Evolutionary conservation across 2,329 filamentous ascomycete genomes (phyloP), one percentile per base, ranked within the genome.

Genomic region (Ophiostoma pallidulum): DNA sequence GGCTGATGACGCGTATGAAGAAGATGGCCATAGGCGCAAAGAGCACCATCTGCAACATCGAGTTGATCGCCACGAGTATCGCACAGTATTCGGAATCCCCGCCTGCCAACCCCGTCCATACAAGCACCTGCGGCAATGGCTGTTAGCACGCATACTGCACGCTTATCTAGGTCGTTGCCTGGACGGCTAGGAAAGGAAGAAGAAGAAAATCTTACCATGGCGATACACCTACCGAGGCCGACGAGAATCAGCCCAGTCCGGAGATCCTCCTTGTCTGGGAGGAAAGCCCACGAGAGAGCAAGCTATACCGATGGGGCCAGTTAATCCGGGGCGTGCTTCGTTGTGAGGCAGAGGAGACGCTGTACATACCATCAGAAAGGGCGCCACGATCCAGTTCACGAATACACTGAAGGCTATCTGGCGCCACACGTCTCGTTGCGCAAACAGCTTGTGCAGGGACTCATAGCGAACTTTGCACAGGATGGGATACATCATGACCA

Each of bases 401-500:
- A 89, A 54, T 4, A 94, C 64, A 49, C 84, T 89, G 57, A 94
- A 86, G 0, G 61, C 68, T n/a, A 94, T 77, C 62, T 94, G 87
- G 43, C 78, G 77, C 87, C 86, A 94, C 3, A 94, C 68, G 1
- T 69, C 68, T 3, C 71, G 70, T 3, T 78, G 70, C 3, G 66
- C 62, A 50, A 92, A 74, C 4, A 87, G 68, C 3, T 75, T 66
- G 61, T 88, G 85, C 9, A 94, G 66, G 0, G 77, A 76, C 62
- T 94, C 87, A 63, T 80, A 92, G 35, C 78, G 78, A 6, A 94
- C 84, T 62, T 92, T 92, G 73, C 86, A 94, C 0, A 94, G 69
- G 51, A 94, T 94, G 0, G 88, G 89, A 59, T 92, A 94, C 86
- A 94, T 94, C 87, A 94, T 94, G 36, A 94, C 80, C 1, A 94